These are phyloP conservation scores for Annona squamosa DNA, from an alignment of 164 flowering plant species.

Conservation along the genomic window DNA sequence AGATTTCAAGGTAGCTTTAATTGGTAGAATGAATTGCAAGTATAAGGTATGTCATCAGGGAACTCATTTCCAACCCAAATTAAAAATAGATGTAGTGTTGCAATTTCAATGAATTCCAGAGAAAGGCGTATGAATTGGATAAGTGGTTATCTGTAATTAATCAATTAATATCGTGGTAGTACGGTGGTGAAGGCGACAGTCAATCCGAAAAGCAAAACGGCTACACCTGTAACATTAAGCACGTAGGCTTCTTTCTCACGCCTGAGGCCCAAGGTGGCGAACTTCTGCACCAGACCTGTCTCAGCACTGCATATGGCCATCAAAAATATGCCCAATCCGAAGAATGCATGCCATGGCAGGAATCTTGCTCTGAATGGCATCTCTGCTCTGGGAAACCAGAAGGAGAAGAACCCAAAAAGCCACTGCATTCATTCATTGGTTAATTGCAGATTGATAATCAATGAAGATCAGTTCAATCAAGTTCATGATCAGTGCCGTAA, in stretches of 20 bases:
- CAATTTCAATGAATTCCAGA: too few relatives aligned
- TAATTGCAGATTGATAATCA: too few relatives aligned
- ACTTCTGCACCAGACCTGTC: slow-evolving; percentile 8
- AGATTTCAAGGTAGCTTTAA: too few relatives aligned
- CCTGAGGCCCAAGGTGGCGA: slow-evolving; percentile 6
- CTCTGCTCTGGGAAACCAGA: slow-evolving; percentile 39
- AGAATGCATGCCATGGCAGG: slow-evolving; percentile 55
- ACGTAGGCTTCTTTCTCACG: slow-evolving; percentile 38
- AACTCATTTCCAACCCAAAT: too few relatives aligned
- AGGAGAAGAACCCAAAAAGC: slow-evolving; percentile 42
- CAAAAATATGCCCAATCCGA: slow-evolving; percentile 48
- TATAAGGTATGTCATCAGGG: too few relatives aligned
- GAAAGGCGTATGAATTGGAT: not conserved
- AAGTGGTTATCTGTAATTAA: not conserved
- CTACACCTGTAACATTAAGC: slow-evolving; percentile 56
- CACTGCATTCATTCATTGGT: slow-evolving; percentile 26
- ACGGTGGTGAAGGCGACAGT: slow-evolving; percentile 35
- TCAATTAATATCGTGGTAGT: slow-evolving; percentile 27
- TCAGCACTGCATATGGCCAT: slow-evolving; percentile 28
- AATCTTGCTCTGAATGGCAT: slow-evolving; percentile 27
- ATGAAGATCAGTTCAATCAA: not conserved
- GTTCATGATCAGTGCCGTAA: not conserved
- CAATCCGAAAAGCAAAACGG: slow-evolving; percentile 47
- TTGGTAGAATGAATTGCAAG: too few relatives aligned
- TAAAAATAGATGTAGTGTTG: too few relatives aligned